Base-by-base conservation (phyloP, 768 basidiomycete genomes). In the Termitomyces sp. region DNA sequence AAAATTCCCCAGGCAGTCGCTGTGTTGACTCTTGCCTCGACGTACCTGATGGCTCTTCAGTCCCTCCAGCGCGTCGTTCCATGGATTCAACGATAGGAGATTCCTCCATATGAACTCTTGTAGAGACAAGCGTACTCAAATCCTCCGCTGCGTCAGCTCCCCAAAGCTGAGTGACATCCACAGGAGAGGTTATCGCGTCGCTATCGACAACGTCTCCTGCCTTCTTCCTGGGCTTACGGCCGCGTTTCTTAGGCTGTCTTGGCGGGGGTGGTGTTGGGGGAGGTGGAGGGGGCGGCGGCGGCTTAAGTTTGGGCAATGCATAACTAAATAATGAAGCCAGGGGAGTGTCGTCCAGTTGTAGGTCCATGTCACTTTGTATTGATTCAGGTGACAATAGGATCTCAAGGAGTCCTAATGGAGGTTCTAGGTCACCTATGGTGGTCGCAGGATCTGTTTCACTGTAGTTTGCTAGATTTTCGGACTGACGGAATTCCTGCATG, bases 391-490 rank as follows among this genome's bases (percentile, higher is more conserved):
- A 84, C 13, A 77, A 66, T 26, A 89, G 79, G 30, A 87, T 75
- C 14, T 81, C 73, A 1, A 94, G 73, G 7, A 82, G 63, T 1
- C 78, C 72, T 2, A 87, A 60, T 3, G 86, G 78, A 1, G 90
- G 85, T 69, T 95, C 94, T 24, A 95, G 79, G 64, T 92, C 83
- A 24, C 92, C 91, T 18, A 88, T n/a, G 49, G 68, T 57, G 22
- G 14, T 52, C 40, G 9, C n/a, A 49, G 14, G 35, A 41, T 18
- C 52, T 55, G 35, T 32, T n/a, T 54, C 38, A 20, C 46, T 22
- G 16, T 20, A 20, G 3, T 32, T 3, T 18, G 18, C 33, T 1
- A n/a, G 11, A 30, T n/a, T 30, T 10, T 30, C n/a, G 10, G 45
- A 26, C 24, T 58, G 53, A 43, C 78, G 70, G 16, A 85, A 70